These are phyloP conservation scores for Diaporthe longicolla DNA, from an alignment of 2,329 filamentous ascomycete genomes.

Conservation along the genomic window DNA sequence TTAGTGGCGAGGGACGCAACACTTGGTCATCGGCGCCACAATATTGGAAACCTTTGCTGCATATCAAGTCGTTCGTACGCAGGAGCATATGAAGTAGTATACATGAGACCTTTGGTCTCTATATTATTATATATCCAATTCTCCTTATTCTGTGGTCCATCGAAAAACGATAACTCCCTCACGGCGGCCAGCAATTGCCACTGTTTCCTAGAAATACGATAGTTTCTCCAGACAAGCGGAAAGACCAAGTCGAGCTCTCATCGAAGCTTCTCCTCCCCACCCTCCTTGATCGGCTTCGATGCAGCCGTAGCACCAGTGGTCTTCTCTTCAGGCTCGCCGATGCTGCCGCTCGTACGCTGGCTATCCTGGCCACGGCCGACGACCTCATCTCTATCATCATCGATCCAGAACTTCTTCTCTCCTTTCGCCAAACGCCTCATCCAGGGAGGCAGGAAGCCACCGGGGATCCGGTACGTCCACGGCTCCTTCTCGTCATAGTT, in stretches of 20 bases:
- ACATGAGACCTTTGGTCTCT: neutral
- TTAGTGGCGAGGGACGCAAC: too few species aligned
- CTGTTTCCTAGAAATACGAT: neutral
- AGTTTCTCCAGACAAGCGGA: neutral
- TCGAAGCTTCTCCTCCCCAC: slow-evolving; percentile 12
- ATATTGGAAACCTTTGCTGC: neutral
- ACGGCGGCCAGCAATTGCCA: neutral
- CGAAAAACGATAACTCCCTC: neutral
- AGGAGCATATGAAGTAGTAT: neutral
- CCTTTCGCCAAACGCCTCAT: slow-evolving; percentile 73
- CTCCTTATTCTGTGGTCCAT: neutral
- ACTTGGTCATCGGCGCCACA: too few species aligned
- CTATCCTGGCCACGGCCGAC: slow-evolving; percentile 28
- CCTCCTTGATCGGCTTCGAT: slow-evolving; percentile 23
- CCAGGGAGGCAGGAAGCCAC: slow-evolving; percentile 84
- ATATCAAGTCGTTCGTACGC: too few species aligned
- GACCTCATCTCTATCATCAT: slow-evolving; percentile 48
- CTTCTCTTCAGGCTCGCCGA: slow-evolving; percentile 32
- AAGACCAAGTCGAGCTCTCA: neutral
- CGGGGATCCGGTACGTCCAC: slow-evolving; percentile 84
- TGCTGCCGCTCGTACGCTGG: slow-evolving; percentile 31
- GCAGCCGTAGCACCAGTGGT: slow-evolving; percentile 26
- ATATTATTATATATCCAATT: neutral
- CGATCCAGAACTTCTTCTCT: slow-evolving; percentile 81
- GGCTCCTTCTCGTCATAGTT: slow-evolving; percentile 84